phyloP scores from a whole-genome alignment of 305 asterid species.

The Plantago coronopus region DNA sequence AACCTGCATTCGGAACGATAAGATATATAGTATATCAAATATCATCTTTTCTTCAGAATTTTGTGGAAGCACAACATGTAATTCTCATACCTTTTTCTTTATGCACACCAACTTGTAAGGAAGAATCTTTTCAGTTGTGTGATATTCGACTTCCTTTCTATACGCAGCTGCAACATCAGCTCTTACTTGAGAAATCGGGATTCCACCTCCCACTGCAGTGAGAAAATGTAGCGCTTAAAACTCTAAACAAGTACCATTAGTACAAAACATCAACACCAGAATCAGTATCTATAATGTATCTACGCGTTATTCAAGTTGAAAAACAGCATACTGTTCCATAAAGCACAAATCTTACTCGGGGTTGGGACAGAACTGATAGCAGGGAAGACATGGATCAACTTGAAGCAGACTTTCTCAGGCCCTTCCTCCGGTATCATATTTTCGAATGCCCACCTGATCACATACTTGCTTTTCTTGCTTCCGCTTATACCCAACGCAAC shows the following conservation, averaged over 20 bases:
- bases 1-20: constrained; percentile 23
- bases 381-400: constrained; percentile 25
- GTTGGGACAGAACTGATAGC: constrained; percentile 20
- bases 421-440: constrained; percentile 20
- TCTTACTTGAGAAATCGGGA: constrained; percentile 26
- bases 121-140: constrained; percentile 24
- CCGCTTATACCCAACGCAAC: constrained; percentile 26
- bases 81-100: constrained; percentile 19
- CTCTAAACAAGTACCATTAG: no score
- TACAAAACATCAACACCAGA: no score
- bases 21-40: not conserved
- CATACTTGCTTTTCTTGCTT: constrained; percentile 25
- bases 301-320: not conserved
- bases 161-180: constrained; percentile 23
- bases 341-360: constrained; percentile 18
- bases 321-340: not conserved
- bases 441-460: constrained; percentile 23
- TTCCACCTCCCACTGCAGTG: constrained; percentile 22
- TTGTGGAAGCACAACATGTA: not conserved
- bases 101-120: constrained; percentile 22
- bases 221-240: not conserved
- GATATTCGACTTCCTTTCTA: constrained; percentile 25
- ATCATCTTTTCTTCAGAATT: not conserved
- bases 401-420: constrained; percentile 21
- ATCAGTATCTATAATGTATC: no score